A percentile compares a stretch with the other conserved stretches of the same genome.
These are phyloP conservation scores for Brassica rapa DNA, from an alignment of 345 rosid species.

Conservation along the genomic window DNA sequence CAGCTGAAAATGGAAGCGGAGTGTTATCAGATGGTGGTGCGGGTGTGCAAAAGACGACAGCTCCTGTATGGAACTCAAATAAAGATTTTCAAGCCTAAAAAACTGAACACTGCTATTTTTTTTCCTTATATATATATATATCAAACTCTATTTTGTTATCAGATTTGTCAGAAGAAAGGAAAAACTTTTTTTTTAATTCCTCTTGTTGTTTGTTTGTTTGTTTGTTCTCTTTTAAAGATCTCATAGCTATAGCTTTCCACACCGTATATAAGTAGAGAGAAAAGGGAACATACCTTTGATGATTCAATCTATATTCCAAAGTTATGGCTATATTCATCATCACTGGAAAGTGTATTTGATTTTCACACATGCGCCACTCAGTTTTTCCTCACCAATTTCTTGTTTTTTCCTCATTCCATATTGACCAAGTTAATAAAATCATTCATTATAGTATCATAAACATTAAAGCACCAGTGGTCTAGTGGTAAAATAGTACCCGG, in stretches of 20 bases:
- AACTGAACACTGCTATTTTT: constrained; percentile 15
- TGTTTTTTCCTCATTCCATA: background rate
- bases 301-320: constrained; percentile 9
- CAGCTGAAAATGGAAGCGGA: constrained; percentile 72
- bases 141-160: constrained; percentile 35
- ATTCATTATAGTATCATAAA: too few relatives aligned
- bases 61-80: constrained; percentile 84
- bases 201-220: background rate
- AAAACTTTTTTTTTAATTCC: constrained; percentile 15
- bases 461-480: constrained; percentile 46
- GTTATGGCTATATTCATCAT: constrained; percentile 13
- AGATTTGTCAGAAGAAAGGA: constrained; percentile 29
- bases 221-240: constrained; percentile 19
- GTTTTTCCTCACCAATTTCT: background rate
- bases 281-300: constrained; percentile 14
- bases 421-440: background rate
- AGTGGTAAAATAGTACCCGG: constrained; percentile 64
- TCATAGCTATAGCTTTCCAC: constrained; percentile 20
- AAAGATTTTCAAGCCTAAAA: constrained; percentile 86
- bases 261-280: background rate
- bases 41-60: constrained; percentile 40
- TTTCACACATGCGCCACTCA: background rate
- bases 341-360: constrained; percentile 12
- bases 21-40: constrained; percentile 51
- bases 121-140: background rate